Conservation (phyloP, 352 stramenopile genomes). For the Phytopythium chamaehyphon region DNA sequence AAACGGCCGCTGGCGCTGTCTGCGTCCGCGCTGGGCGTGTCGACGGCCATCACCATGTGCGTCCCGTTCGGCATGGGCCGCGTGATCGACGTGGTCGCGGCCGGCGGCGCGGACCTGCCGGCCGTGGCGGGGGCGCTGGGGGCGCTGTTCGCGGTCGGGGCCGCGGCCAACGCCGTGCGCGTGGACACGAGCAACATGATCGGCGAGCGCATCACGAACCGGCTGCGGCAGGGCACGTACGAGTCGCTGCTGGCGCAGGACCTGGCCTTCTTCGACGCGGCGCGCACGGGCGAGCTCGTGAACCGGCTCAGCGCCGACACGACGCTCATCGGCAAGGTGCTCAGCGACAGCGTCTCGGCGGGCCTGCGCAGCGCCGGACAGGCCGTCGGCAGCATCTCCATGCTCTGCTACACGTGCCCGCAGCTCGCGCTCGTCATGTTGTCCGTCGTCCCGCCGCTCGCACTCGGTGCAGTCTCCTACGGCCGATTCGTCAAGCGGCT, state of each 20-base stretch:
- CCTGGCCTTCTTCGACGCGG: constrained; percentile 88
- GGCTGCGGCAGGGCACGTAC: constrained; percentile 75
- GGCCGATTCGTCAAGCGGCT: constrained; percentile 84
- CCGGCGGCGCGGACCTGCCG: constrained; percentile 34
- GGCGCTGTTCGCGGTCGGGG: constrained; percentile 62
- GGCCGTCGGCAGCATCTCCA: constrained; percentile 75
- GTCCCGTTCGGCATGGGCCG: constrained; percentile 80
- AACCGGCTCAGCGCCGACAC: constrained; percentile 90
- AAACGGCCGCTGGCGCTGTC: constrained; percentile 64
- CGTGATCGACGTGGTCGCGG: constrained; percentile 73
- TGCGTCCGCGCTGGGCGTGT: constrained; percentile 56
- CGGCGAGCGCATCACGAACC: constrained; percentile 79
- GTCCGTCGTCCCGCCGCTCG: constrained; percentile 88
- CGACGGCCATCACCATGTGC: constrained; percentile 70
- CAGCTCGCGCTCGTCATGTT: constrained; percentile 90
- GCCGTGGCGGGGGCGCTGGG: constrained; percentile 53
- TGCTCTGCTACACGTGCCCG: constrained; percentile 91
- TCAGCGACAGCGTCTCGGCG: constrained; percentile 87
- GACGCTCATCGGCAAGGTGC: constrained; percentile 88
- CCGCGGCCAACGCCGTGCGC: constrained; percentile 66
- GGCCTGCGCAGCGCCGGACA: constrained; percentile 83
- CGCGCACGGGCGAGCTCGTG: constrained; percentile 88
- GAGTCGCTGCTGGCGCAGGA: constrained; percentile 85
- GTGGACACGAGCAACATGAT: constrained; percentile 86
- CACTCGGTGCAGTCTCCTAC: constrained; percentile 84